Evolutionary conservation across 352 stramenopile species (phyloP), one percentile per base, ranked within the genome.

Genomic region (Phytophthora boehmeriae): DNA sequence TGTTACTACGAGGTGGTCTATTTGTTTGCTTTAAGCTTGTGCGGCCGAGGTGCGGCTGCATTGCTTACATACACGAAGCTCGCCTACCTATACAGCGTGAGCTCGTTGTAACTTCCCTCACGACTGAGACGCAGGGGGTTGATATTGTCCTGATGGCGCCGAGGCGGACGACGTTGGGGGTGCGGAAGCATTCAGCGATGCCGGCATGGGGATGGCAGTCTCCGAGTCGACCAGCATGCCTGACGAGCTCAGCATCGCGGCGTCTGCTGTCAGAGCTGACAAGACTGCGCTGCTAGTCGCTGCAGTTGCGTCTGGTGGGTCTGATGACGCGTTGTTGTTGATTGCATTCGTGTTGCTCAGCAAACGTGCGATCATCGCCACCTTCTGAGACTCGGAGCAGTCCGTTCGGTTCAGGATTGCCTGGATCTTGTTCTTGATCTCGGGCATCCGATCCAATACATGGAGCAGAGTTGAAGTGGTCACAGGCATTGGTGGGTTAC

Each of bases 381-480:
- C 87, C 52, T 95, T 95, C 64, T 95, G 87, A 8, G 83, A 82
- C 65, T 95, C 87, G n/a, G 85, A 92, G 69, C 83, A 93, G 54
- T 95, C 86, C 17, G 63, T 82, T 11, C 87, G 85, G 55, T 94
- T 92, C 20, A 95, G 53, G 59, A 95, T 94, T 16, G 79, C 80
- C 69, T 95, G 87, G 57, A 95, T 95, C 75, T 95, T 92, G 74
- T 91, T 85, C 80, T 95, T 95, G 66, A 95, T 93, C 80, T 93
- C 85, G 17, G 87, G 87, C 85, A 94, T 93, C 5, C 84, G 81
- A 49, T 95, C 87, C 17, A 95, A 62, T 17, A 95, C 85, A 44
- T 93, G 81, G 23, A 95, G 57, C 41, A 95, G 53, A 23, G 86
- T 88, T 6, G 84, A 90, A 2, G 86, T 93, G 20, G 81, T 92